phyloP scores from a whole-genome alignment of 2,329 filamentous ascomycete species.

The Pseudocercospora pini-densiflorae region DNA sequence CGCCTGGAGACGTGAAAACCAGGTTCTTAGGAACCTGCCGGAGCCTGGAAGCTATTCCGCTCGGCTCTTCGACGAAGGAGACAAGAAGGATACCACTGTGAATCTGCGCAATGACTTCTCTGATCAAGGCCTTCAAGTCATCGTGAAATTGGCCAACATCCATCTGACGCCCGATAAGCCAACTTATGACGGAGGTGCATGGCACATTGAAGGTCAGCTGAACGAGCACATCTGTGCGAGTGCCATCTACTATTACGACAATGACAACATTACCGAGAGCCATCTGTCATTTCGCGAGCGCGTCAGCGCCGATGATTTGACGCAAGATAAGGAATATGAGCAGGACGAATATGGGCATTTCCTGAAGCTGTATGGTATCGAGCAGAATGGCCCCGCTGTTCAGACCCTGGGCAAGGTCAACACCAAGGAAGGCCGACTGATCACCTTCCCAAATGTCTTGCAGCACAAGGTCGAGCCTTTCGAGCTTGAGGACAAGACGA shows the following conservation, averaged over 20 bases:
- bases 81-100: slow-evolving; percentile 2
- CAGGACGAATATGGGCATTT: slow-evolving; percentile 27
- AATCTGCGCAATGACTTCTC: slow-evolving; percentile 41
- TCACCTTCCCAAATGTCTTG: slow-evolving; percentile 60
- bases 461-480: slow-evolving; percentile 60
- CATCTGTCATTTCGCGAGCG: slow-evolving; percentile 56
- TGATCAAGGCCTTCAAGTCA: slow-evolving; percentile 60
- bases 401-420: slow-evolving; percentile 56
- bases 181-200: slow-evolving; percentile 57
- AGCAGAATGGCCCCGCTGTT: slow-evolving; percentile 34
- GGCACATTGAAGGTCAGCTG: slow-evolving; percentile 55
- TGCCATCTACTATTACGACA: slow-evolving; percentile 66
- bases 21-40: slow-evolving; percentile 15
- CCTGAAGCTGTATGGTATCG: slow-evolving; percentile 39
- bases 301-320: slow-evolving; percentile 14
- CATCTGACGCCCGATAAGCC: slow-evolving; percentile 64
- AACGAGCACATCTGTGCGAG: slow-evolving; percentile 70
- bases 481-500: slow-evolving; percentile 53
- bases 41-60: slow-evolving; percentile 9
- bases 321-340: slow-evolving; percentile 19
- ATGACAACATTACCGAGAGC: slow-evolving; percentile 62
- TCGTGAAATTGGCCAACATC: slow-evolving; percentile 66
- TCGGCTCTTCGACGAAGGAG: not conserved
- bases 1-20: slow-evolving; percentile 13
- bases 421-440: slow-evolving; percentile 53